These are phyloP conservation scores for Penicillium subrubescens DNA, from an alignment of 495 filamentous ascomycete species.

Conservation along the genomic window DNA sequence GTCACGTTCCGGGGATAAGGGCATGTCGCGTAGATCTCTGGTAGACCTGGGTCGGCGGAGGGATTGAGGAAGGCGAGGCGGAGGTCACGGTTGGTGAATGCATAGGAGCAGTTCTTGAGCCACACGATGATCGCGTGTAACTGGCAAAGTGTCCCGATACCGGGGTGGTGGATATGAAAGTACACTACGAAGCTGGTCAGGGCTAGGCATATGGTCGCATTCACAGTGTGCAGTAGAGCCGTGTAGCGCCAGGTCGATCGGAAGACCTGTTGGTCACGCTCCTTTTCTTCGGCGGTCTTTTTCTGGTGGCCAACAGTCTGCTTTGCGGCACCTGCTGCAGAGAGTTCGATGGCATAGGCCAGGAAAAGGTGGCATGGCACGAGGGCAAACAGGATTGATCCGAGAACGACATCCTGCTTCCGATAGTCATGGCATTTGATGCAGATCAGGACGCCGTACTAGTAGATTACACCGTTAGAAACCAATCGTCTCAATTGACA, in stretches of 20 bases:
- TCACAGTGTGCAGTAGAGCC: slow-evolving; percentile 75
- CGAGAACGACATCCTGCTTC: slow-evolving; percentile 73
- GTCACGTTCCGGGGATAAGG: slow-evolving; percentile 92
- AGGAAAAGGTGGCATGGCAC: slow-evolving; percentile 88
- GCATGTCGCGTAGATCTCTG: slow-evolving; percentile 77
- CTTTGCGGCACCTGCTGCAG: slow-evolving; percentile 75
- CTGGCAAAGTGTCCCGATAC: slow-evolving; percentile 89
- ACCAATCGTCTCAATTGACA: neutral
- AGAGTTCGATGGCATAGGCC: slow-evolving; percentile 83
- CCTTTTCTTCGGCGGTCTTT: slow-evolving; percentile 59
- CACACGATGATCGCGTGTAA: slow-evolving; percentile 93
- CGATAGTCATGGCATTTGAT: slow-evolving; percentile 88
- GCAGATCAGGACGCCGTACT: slow-evolving; percentile 95
- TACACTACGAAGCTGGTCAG: slow-evolving; percentile 87
- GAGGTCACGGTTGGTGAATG: slow-evolving; percentile 94
- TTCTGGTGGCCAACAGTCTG: slow-evolving; percentile 62
- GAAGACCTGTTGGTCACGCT: slow-evolving; percentile 53
- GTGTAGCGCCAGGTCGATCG: slow-evolving; percentile 76
- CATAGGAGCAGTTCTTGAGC: slow-evolving; percentile 94
- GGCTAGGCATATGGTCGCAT: slow-evolving; percentile 76
- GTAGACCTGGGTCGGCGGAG: slow-evolving; percentile 57
- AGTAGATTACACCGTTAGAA: slow-evolving; percentile 18
- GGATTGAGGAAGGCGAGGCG: slow-evolving; percentile 83
- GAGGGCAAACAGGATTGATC: slow-evolving; percentile 74
- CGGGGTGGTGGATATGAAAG: slow-evolving; percentile 84